Evolutionary conservation across 176 grass and related monocot species (phyloP).

Genomic region (Melocanna baccifera): DNA sequence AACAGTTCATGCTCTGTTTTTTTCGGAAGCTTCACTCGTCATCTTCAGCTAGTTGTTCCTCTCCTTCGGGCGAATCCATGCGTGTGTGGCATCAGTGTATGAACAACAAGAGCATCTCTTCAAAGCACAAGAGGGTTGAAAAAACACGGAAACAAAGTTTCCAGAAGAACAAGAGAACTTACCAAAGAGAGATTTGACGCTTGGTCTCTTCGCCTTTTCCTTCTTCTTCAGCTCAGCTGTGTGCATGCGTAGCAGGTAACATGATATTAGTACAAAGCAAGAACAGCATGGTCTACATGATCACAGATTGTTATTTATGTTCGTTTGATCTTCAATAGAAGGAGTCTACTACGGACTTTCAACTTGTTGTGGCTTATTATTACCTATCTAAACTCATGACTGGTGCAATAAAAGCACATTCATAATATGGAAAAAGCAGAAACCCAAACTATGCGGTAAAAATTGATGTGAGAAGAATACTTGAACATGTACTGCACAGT

Average conservation of each 20-base stretch:
- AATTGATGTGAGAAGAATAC: neutral
- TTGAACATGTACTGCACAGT: neutral
- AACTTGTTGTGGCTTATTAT: neutral
- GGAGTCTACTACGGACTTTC: neutral
- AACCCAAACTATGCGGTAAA: neutral
- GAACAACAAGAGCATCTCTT: neutral
- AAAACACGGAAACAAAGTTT: neutral
- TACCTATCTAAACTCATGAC: neutral
- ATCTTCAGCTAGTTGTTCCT: conserved; percentile 14
- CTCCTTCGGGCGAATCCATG: conserved; percentile 42
- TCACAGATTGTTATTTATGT: neutral
- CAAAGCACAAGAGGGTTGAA: neutral
- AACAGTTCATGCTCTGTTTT: conserved; percentile 40
- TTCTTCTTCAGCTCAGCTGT: conserved; percentile 96
- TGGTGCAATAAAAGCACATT: neutral
- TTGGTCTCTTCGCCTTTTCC: conserved; percentile 89
- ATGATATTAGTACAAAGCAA: neutral
- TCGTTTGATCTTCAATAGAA: neutral
- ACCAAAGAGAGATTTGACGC: conserved; percentile 88
- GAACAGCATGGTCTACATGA: neutral
- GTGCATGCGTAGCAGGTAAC: neutral
- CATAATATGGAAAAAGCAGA: neutral
- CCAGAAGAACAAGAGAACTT: neutral
- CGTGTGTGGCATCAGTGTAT: neutral
- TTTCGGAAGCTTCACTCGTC: conserved; percentile 46